Base-by-base conservation (phyloP, 2,329 filamentous ascomycete species). In the Trichoderma atrobrunneum region DNA sequence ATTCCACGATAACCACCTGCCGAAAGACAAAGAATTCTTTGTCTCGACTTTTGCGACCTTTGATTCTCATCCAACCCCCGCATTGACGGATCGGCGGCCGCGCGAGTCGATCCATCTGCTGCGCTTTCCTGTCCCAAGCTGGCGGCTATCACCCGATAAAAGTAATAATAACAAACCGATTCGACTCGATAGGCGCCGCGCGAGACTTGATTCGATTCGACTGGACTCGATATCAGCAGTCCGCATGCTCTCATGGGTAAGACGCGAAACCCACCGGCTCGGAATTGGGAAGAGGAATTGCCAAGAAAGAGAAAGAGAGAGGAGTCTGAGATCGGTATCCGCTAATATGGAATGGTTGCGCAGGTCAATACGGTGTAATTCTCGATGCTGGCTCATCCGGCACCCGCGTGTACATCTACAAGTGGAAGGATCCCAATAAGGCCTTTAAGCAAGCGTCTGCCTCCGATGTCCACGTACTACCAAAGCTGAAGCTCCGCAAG, bases 361-460 rank as follows among this genome's bases (percentile, higher is more conserved):
- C 73, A 90, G 88, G 86, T 79, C 87, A 89, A 84, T 98, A 97
- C 87, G 96, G 95, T 80, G 93, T 98, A 78, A 95, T 99, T 80
- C 89, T 99, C 79, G 96, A 99, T 87, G 96, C 96, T 81, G 96
- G 96, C 77, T 98, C 96, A 82, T 98, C 96, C 82, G 95, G 96
- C 80, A 98, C 95, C 78, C 92, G 96, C 80, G 88, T 97, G 74
- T 94, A 99, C 82, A 90, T 99, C 72, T 99, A 99, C 84, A 90
- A 91, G 82, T 99, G 96, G 96, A 89, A 95, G 78, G 92, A 97
- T 79, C 90, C 91, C 75, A 85, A 89, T 51, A 87, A 87, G 76
- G 91, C 92, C 54, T 68, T 75, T 85, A 89, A 77, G 86, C 90
- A 90, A 71, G 76, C 80, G 28, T 78, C 79, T 14, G 67, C 75